These are phyloP conservation scores for Hygrophila difformis DNA, from an alignment of 257 asterid genomes.

Conservation along the genomic window DNA sequence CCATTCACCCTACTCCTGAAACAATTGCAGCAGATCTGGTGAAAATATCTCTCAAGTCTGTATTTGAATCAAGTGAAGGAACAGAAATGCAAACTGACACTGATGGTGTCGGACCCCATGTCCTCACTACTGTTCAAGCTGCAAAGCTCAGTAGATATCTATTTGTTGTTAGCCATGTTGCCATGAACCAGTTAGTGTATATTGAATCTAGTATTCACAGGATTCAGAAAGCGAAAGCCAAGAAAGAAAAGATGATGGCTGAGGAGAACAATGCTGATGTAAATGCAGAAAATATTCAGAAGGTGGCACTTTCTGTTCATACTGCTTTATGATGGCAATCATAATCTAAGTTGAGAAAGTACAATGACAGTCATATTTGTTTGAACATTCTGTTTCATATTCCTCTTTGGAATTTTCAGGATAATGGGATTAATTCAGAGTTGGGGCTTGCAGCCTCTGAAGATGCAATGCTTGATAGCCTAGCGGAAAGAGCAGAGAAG, in stretches of 20 bases:
- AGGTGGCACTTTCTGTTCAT: slow-evolving; percentile 31
- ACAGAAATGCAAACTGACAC: slow-evolving; percentile 36
- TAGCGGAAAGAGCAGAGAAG: slow-evolving; percentile 80
- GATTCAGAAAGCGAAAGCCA: slow-evolving; percentile 70
- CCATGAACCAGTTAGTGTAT: slow-evolving; percentile 85
- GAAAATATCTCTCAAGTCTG: slow-evolving; percentile 65
- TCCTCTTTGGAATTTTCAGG: slow-evolving; percentile 31
- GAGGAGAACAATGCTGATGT: slow-evolving; percentile 32
- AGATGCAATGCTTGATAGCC: slow-evolving; percentile 78
- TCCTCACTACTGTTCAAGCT: slow-evolving; percentile 48
- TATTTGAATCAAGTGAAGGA: slow-evolving; percentile 36
- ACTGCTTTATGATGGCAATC: slow-evolving; percentile 10
- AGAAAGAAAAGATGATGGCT: slow-evolving; percentile 52
- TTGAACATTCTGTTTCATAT: slow-evolving; percentile 12
- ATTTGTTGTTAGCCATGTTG: slow-evolving; percentile 73
- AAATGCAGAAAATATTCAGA: slow-evolving; percentile 30
- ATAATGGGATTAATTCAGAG: slow-evolving; percentile 65
- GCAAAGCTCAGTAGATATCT: slow-evolving; percentile 62
- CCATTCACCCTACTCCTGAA: slow-evolving; percentile 88
- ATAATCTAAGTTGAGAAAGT: slow-evolving; percentile 18
- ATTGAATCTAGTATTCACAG: slow-evolving; percentile 65
- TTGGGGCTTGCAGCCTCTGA: slow-evolving; percentile 90
- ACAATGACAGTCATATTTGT: neutral
- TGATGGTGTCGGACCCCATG: slow-evolving; percentile 28
- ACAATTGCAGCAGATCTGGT: slow-evolving; percentile 58